Conservation (phyloP, 1,284 basidiomycete genomes). For the Fomitiporia mediterranea region DNA sequence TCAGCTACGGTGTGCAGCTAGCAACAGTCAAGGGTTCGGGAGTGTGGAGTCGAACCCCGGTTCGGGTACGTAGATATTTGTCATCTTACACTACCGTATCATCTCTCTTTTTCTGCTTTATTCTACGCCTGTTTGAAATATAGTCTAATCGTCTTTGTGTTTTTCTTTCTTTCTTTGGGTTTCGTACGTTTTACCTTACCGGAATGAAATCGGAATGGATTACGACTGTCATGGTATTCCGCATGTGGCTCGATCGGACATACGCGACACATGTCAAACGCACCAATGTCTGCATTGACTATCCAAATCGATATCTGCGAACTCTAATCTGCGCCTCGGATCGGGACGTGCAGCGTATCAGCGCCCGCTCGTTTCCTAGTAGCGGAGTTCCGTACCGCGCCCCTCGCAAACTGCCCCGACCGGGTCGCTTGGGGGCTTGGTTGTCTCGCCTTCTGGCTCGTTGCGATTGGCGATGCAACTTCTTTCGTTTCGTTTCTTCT, state of each 20-base stretch:
- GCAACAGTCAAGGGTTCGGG: not conserved
- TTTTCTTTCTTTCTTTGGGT: not conserved
- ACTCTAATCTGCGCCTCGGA: not conserved
- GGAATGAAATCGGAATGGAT: not conserved
- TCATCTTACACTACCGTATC: not conserved
- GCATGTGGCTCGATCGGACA: not conserved
- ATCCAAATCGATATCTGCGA: not conserved
- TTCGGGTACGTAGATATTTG: not conserved
- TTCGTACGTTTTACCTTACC: not conserved
- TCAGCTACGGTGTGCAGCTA: slow-evolving; percentile 25
- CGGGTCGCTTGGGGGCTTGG: not conserved
- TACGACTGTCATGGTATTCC: not conserved
- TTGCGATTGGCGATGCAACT: slow-evolving; percentile 1
- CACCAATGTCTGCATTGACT: not conserved
- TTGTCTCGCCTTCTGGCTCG: not conserved
- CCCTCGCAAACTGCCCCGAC: not conserved
- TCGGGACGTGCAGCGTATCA: not conserved
- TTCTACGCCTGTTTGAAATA: not conserved
- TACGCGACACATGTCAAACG: too few relatives aligned
- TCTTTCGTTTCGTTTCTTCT: not conserved
- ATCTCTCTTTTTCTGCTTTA: not conserved
- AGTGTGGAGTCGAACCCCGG: not conserved
- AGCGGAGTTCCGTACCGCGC: not conserved
- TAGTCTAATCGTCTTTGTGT: not conserved
- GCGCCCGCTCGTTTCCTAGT: not conserved